Base-by-base conservation (phyloP, 768 basidiomycete species). In the Coprinellus micaceus region DNA sequence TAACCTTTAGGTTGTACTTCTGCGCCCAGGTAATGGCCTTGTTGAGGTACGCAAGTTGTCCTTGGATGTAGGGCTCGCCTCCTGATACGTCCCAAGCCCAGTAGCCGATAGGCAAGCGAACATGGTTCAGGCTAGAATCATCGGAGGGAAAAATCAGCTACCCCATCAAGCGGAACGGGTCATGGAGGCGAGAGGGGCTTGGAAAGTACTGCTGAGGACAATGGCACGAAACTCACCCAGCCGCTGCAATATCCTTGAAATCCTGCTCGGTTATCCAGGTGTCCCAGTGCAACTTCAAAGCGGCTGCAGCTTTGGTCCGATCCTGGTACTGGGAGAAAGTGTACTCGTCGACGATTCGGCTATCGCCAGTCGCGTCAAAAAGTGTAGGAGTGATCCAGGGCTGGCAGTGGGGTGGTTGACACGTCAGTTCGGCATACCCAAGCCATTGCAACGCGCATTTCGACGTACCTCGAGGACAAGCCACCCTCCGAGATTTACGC, bases 61-160 rank as follows among this genome's bases (percentile, higher is more conserved):
- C 89, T 69, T 84, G 81, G 54, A 90, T 80, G 66, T 79, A 91
- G 2, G 91, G 91, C 63, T 92, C 87, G 2, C 88, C 89, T 12
- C 76, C 74, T 12, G 78, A 76, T 19, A 92, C 82, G 44, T 93
- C 89, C 62, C 86, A 92, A 4, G 88, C 90, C 90, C 90, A 94
- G 69, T 88, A 95, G 7, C 91, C 93, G 37, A 94, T 88, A 19
- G 90, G 89, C 39, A 92, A 64, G 37, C 90, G 84, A 54, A 93
- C 85, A 66, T 91, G 89, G 65, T 91, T 92, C 44, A 91, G 73
- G 13, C 88, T 89, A 61, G 19, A 61, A 13, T 6, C 7, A 6
- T 33, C 33, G 13, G 13, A 55, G 44, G 44, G 12, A 37, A 52
- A 2, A 19, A n/a, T n/a, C n/a, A n/a, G n/a, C n/a, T n/a, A n/a